A percentile compares a stretch with the other conserved stretches of the same genome.
phyloP scores from a whole-genome alignment of 2,329 filamentous ascomycete genomes.

The Colletotrichum falcatum region DNA sequence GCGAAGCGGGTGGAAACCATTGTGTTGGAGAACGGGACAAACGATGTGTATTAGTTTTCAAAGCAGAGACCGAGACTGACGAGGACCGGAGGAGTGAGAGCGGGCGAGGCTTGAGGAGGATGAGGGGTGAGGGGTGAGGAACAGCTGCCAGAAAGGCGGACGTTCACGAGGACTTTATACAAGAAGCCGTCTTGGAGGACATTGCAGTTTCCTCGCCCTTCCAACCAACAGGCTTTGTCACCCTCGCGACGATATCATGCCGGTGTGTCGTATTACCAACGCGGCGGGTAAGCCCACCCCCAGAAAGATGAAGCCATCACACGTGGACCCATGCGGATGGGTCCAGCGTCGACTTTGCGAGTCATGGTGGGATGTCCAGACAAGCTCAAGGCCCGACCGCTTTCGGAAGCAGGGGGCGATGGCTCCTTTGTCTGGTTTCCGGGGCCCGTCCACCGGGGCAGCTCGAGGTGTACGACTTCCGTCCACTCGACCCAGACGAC shows the following conservation, averaged over 20 bases:
- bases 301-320: background rate
- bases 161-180: background rate
- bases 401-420: background rate
- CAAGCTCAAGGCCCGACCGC: background rate
- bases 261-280: no score
- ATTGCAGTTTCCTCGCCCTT: background rate
- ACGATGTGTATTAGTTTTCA: background rate
- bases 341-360: background rate
- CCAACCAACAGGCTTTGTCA: fast-evolving
- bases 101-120: background rate
- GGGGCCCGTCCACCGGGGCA: background rate
- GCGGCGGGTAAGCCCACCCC: background rate
- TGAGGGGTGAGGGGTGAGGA: background rate
- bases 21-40: background rate
- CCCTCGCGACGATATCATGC: background rate
- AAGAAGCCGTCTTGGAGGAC: background rate
- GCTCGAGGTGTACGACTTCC: background rate
- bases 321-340: background rate
- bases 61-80: no score
- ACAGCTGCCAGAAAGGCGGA: background rate
- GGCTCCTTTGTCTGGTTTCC: background rate
- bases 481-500: background rate
- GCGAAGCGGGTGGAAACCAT: slow-evolving; percentile 24
- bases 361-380: slow-evolving; percentile 2
- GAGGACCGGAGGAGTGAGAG: background rate